Conservation (phyloP, 495 filamentous ascomycete genomes). For the Xanthoparmelia taractica region DNA sequence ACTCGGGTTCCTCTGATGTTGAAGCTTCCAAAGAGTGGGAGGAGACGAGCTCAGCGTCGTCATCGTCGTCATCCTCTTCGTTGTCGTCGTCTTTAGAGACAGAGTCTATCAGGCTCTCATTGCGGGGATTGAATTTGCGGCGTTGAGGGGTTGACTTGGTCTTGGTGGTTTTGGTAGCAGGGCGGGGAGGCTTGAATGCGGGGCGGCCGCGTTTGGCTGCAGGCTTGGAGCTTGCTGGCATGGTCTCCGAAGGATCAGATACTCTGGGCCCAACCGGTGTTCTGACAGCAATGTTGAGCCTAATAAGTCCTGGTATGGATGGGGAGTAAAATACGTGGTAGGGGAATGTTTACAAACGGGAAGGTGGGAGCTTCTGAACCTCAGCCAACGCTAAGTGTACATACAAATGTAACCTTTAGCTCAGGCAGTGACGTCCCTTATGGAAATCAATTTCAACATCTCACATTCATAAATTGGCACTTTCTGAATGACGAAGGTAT, state of each 20-base stretch:
- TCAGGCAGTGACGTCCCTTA: background rate
- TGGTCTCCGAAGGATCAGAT: conserved; percentile 21
- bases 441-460: background rate
- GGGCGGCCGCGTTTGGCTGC: conserved; percentile 39
- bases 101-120: conserved; percentile 11
- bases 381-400: too few relatives aligned
- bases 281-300: too few relatives aligned
- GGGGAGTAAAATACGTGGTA: conserved; percentile 40
- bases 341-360: conserved; percentile 83
- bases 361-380: too few relatives aligned
- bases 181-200: conserved; percentile 46
- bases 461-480: background rate
- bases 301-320: too few relatives aligned
- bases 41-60: conserved; percentile 20
- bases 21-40: conserved; percentile 19
- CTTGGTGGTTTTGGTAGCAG: conserved; percentile 27
- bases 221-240: conserved; percentile 20
- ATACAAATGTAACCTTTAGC: too few relatives aligned
- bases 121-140: conserved; percentile 25
- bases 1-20: conserved; percentile 23
- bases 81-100: conserved; percentile 15
- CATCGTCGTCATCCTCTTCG: conserved; percentile 11
- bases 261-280: too few relatives aligned
- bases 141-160: conserved; percentile 7
- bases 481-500: background rate